These are phyloP conservation scores for Pichia sp. DNA, from an alignment of 1,139 yeast species.

Conservation along the genomic window DNA sequence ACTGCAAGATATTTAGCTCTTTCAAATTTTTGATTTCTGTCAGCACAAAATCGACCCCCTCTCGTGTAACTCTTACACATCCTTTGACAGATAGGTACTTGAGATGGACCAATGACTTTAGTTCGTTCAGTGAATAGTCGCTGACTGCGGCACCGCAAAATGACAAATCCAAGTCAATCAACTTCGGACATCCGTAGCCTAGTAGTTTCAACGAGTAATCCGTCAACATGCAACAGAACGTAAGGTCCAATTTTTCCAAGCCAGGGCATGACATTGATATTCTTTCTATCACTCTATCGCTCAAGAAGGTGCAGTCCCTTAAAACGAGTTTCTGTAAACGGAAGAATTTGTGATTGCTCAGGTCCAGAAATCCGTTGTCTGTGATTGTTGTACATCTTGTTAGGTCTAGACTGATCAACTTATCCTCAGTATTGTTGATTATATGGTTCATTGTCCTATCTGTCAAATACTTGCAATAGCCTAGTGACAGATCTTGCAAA, in stretches of 20 bases:
- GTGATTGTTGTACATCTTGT: slow-evolving; percentile 77
- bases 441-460: slow-evolving; percentile 63
- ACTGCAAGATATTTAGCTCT: slow-evolving; percentile 61
- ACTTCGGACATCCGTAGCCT: slow-evolving; percentile 57
- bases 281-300: slow-evolving; percentile 60
- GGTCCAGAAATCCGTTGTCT: slow-evolving; percentile 64
- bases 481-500: slow-evolving; percentile 49
- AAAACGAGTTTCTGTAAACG: slow-evolving; percentile 49
- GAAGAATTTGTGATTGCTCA: slow-evolving; percentile 56
- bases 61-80: slow-evolving; percentile 69
- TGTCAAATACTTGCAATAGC: slow-evolving; percentile 71
- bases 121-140: slow-evolving; percentile 59
- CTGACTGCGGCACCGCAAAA: slow-evolving; percentile 80
- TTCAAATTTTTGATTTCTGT: slow-evolving; percentile 53
- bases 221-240: slow-evolving; percentile 71
- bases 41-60: slow-evolving; percentile 64
- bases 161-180: slow-evolving; percentile 53
- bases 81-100: slow-evolving; percentile 54
- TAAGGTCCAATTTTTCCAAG: slow-evolving; percentile 53
- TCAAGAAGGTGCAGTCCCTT: slow-evolving; percentile 69
- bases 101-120: slow-evolving; percentile 50
- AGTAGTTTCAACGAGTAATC: slow-evolving; percentile 65
- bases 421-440: slow-evolving; percentile 52
- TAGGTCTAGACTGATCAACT: slow-evolving; percentile 54
- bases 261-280: slow-evolving; percentile 59